Base-by-base conservation (phyloP, 148 eudicot species). In the Heliosperma pusillum region DNA sequence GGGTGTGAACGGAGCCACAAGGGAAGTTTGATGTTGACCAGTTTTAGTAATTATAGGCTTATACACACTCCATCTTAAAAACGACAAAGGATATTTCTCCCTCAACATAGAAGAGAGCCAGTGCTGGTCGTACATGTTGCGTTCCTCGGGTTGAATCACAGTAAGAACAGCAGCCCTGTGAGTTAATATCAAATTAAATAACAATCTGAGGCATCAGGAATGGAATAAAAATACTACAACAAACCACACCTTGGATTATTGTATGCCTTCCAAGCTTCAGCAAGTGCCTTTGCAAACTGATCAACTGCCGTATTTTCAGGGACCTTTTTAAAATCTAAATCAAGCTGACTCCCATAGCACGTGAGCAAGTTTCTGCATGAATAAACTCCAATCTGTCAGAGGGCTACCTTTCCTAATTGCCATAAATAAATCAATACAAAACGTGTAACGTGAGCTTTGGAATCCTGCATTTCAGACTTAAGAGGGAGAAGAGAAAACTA, bases 101-200 rank as follows among this genome's bases (percentile, higher is more conserved):
- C 73, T 87, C 79, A 95, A 81, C 22, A 79, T 78, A 19, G 83
- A 33, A 65, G 77, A 84, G 75, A 95, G 89, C 96, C 99, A 92
- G 79, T 83, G 96, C 71, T 92, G 99, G 83, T 95, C 99, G 77
- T 95, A 95, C 94, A 95, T 95, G 83, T 95, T 92, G 78, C 91
- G 88, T 74, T 95, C 99, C 85, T 88, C 99, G 75, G 85, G 55
- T 85, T 95, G 99, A 69, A 85, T 88, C 72, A 95, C 94, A 70
- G 88, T 50, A 85, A 95, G 55, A 74, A 90, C 86, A 16, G 88
- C 91, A 82, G 97, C 93, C 89, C 99, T 95, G 89, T 40, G 79
- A 69, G 26, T 70, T 76, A 21, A 60, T 25, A 16, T n/a, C 36
- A 40, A 47, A 29, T 68, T 67, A 44, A 50, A 66, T 30, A 61